Conservation (phyloP, 768 basidiomycete genomes). For the Mycena galopus region DNA sequence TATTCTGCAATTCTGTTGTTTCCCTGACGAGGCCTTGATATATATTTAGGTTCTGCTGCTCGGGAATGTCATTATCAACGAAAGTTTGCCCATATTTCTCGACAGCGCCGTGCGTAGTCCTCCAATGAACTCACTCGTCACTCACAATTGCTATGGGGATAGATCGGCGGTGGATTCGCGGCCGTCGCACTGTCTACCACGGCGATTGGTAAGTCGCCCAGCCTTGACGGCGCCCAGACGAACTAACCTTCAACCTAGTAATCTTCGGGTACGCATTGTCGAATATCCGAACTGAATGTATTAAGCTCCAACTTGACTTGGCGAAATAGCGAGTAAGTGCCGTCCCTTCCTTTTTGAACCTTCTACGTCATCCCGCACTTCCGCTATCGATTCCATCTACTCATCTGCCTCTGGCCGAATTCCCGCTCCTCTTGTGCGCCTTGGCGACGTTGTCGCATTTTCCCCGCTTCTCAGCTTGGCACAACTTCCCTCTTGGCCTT, state of each 20-base stretch:
- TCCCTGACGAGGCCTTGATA: neutral
- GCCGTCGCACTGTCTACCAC: constrained; percentile 85
- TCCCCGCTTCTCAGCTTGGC: no score
- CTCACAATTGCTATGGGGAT: neutral
- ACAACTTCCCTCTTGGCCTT: neutral
- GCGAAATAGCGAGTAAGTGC: constrained; percentile 72
- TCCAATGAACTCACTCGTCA: neutral
- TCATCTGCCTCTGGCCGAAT: constrained; percentile 38
- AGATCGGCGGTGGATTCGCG: constrained; percentile 77
- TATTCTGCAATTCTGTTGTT: neutral
- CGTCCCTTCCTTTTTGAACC: neutral
- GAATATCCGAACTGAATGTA: neutral
- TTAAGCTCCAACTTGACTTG: constrained; percentile 42
- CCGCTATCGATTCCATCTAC: neutral
- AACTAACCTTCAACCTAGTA: constrained; percentile 56
- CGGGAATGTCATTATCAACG: constrained; percentile 89
- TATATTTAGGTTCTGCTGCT: constrained; percentile 84
- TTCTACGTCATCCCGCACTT: neutral
- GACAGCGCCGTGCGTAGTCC: constrained; percentile 72
- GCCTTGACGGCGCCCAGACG: neutral
- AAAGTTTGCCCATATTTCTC: constrained; percentile 86
- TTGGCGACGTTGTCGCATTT: neutral
- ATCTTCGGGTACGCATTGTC: constrained; percentile 78
- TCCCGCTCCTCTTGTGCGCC: neutral
- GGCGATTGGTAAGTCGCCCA: constrained; percentile 68